Evolutionary conservation across 257 asterid species (phyloP), one percentile per base, ranked within the genome.

Genomic region (Nicotiana attenuata): DNA sequence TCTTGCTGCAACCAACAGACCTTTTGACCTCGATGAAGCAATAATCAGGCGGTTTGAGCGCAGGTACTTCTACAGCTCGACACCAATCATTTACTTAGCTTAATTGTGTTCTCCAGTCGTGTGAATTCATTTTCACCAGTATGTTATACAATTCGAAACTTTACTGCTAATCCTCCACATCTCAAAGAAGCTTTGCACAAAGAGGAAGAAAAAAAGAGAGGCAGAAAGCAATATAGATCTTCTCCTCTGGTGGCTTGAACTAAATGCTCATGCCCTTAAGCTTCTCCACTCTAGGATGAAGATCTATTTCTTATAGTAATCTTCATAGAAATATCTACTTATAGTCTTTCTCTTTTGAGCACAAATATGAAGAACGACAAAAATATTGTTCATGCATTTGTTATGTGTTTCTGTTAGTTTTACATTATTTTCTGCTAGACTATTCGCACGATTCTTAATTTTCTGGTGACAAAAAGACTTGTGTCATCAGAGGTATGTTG

Each of bases 1-100:
- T 84, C 98, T 96, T 83, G 99, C 98, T 9, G 99, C 99, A 67
- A 96, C 99, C 38, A 96, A 96, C 80, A 82, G 98, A 84, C 99
- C 99, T 20, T 96, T 96, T 66, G 99, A 96, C 82, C 99, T 96
- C n/a, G 99, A 96, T 81, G 99, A 96, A 88, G 99, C 99, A 59
- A 96, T 96, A 82, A 94, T 96, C 78, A 85, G 98, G 87, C 95
- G 99, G 85, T 96, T 96, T 47, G 99, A 96, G 84, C 97, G 99
- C 84, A 96, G 99, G 99, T 96, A 88, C 41, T 50, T 75, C 24
- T 16, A 24, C 45, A 50, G 38, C 47, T 26, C 10, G 80, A 9
- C 47, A 26, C 47, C 63, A 22, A 73, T 75, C 80, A 75, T 75
- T 75, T 50, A 75, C 80, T 50, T 50, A 47, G 61, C 41, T 15